A percentile compares a stretch with the other conserved stretches of the same genome.
phyloP scores from a whole-genome alignment of 1,139 yeast genomes.

The Oligophagozyma castellii region DNA sequence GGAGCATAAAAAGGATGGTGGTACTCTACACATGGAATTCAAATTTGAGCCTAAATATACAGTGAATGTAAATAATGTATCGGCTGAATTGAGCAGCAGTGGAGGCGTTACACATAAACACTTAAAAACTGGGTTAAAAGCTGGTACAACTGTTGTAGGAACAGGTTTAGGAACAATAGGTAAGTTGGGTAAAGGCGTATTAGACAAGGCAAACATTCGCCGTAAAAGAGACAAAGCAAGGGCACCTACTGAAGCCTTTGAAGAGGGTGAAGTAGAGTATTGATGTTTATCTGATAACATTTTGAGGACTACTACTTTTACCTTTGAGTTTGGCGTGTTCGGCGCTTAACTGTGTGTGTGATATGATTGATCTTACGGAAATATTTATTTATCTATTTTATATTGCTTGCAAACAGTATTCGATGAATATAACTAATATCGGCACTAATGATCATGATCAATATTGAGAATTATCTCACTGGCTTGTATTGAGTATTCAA shows the following conservation, averaged over 20 bases:
- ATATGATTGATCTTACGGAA: too few relatives aligned
- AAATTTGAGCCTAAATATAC: constrained; percentile 62
- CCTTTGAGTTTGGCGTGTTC: neutral
- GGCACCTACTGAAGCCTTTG: constrained; percentile 3
- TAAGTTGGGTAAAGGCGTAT: constrained; percentile 5
- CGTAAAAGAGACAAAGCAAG: constrained; percentile 3
- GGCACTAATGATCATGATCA: too few relatives aligned
- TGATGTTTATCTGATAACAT: too few relatives aligned
- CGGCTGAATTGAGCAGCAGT: constrained; percentile 22
- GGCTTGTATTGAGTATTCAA: too few relatives aligned
- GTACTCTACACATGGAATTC: constrained; percentile 45
- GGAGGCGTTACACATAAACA: neutral
- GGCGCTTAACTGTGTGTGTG: too few relatives aligned
- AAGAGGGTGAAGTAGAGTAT: neutral
- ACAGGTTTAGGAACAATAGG: constrained; percentile 31
- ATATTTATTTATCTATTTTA: too few relatives aligned
- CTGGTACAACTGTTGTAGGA: constrained; percentile 27
- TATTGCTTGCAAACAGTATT: too few relatives aligned
- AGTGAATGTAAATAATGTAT: constrained; percentile 25
- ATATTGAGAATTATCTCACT: too few relatives aligned
- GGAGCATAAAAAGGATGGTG: constrained; percentile 40
- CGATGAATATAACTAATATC: too few relatives aligned
- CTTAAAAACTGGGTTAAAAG: constrained; percentile 25
- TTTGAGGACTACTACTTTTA: too few relatives aligned
- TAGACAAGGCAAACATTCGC: too few relatives aligned